phyloP scores from a whole-genome alignment of 257 asterid genomes.

The Solanum acaule region DNA sequence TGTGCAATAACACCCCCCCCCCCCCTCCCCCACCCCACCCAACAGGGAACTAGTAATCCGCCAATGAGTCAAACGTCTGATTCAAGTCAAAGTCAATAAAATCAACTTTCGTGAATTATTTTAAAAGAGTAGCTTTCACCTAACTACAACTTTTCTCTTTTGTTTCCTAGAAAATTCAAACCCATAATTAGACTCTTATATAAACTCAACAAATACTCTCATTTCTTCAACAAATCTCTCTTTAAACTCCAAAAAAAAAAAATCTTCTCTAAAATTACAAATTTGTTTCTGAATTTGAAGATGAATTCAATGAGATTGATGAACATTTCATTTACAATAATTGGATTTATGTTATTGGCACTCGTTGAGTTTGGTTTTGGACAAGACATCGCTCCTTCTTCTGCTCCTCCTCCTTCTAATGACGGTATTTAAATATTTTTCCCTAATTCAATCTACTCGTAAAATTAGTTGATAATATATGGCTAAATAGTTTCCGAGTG shows the following conservation, averaged over 20 bases:
- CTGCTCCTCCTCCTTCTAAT: background rate
- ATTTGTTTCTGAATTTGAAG: background rate
- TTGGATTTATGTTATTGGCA: background rate
- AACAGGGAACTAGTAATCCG: background rate
- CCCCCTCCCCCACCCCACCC: background rate
- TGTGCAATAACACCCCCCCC: background rate
- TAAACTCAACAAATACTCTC: background rate
- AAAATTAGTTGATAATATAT: background rate
- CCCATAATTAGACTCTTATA: background rate
- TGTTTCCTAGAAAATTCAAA: constrained; percentile 2
- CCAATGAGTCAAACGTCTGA: background rate
- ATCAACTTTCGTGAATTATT: background rate
- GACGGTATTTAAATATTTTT: background rate
- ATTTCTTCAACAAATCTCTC: background rate
- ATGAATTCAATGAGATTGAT: background rate
- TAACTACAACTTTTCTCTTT: background rate
- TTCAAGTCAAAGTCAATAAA: background rate
- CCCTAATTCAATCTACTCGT: background rate
- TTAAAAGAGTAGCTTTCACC: background rate
- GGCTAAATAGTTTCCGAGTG: background rate
- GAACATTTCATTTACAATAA: background rate
- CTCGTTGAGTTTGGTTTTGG: background rate
- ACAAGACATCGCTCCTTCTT: constrained; percentile 4
- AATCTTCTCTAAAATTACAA: background rate
- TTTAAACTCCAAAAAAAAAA: background rate